These are phyloP conservation scores for Chalciporus pseudorubinellus DNA, from an alignment of 768 basidiomycete genomes.

Conservation along the genomic window DNA sequence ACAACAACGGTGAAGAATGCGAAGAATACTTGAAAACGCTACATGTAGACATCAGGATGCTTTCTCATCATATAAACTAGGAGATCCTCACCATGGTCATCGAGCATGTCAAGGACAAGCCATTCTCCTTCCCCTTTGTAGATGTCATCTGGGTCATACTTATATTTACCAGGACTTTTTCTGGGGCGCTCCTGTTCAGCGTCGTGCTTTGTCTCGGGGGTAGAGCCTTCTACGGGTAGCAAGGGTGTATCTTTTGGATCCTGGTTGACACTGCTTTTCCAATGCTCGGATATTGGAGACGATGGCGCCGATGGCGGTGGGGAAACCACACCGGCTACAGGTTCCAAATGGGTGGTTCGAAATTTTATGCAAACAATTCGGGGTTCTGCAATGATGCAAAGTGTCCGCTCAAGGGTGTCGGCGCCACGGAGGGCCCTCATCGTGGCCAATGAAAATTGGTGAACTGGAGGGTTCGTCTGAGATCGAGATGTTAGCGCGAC, in stretches of 20 bases:
- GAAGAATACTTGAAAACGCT: slow-evolving; percentile 52
- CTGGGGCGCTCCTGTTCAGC: not conserved
- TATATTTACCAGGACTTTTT: not conserved
- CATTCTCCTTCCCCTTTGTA: slow-evolving; percentile 38
- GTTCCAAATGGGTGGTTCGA: slow-evolving; percentile 2
- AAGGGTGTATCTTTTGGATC: slow-evolving; percentile 1
- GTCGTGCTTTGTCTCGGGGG: slow-evolving; percentile 2
- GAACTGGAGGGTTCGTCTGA: slow-evolving; percentile 41
- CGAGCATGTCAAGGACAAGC: slow-evolving; percentile 52
- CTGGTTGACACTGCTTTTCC: slow-evolving; percentile 4
- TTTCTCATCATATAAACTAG: not conserved
- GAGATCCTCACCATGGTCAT: slow-evolving; percentile 38
- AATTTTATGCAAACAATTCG: slow-evolving; percentile 45
- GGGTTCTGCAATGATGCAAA: slow-evolving; percentile 20
- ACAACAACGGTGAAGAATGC: slow-evolving; percentile 49
- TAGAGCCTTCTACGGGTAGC: not conserved
- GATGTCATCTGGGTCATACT: slow-evolving; percentile 6
- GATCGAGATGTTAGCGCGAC: slow-evolving; percentile 2
- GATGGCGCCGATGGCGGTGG: slow-evolving; percentile 22
- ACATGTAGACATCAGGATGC: not conserved
- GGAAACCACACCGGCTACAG: slow-evolving; percentile 8
- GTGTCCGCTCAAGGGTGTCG: slow-evolving; percentile 39
- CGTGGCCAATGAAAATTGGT: slow-evolving; percentile 38
- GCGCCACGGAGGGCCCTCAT: slow-evolving; percentile 44
- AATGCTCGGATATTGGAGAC: slow-evolving; percentile 21